phyloP scores from a whole-genome alignment of 78 protist genomes.

The Dictyostelium discoideum region dicty_2.7 NC_007088.5:124001-124500 shows the following conservation, averaged over 20 bases:
- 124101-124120: slow-evolving; percentile 79
- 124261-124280: background rate
- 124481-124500: background rate
- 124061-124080: slow-evolving; percentile 37
- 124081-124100: slow-evolving; percentile 65
- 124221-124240: background rate
- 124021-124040: slow-evolving; percentile 51
- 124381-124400: too few species aligned
- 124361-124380: too few species aligned
- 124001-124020: slow-evolving; percentile 39
- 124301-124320: background rate
- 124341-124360: background rate
- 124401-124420: background rate
- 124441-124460: background rate
- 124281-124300: background rate
- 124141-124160: slow-evolving; percentile 35
- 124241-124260: background rate
- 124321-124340: too few species aligned
- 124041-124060: slow-evolving; percentile 84
- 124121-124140: slow-evolving; percentile 83
- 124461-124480: background rate
- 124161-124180: background rate
- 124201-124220: slow-evolving; percentile 2
- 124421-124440: background rate
- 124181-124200: background rate